These are phyloP conservation scores for Pisolithus sp. DNA, from an alignment of 768 basidiomycete genomes.

Conservation along the genomic window DNA sequence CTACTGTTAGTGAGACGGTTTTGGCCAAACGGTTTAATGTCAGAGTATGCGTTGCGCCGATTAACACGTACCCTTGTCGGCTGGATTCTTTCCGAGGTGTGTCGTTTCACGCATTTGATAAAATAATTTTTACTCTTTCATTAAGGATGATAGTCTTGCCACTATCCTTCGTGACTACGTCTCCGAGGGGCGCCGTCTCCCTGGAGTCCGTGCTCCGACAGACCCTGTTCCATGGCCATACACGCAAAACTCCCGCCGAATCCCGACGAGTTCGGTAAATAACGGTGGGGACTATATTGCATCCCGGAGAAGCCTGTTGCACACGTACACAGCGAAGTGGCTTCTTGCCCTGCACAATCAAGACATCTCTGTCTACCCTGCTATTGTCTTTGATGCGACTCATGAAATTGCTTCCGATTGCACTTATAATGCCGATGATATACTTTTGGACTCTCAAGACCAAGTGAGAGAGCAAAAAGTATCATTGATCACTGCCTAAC, in stretches of 20 bases:
- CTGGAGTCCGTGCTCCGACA: slow-evolving; percentile 50
- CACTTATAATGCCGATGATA: neutral
- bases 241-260: slow-evolving; percentile 19
- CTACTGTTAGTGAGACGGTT: slow-evolving; percentile 61
- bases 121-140: slow-evolving; percentile 1
- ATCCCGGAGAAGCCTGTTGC: slow-evolving; percentile 46
- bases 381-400: slow-evolving; percentile 48
- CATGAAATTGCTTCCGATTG: slow-evolving; percentile 34
- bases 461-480: neutral
- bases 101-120: slow-evolving; percentile 4
- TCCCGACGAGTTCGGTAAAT: slow-evolving; percentile 34
- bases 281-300: slow-evolving; percentile 71
- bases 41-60: slow-evolving; percentile 62
- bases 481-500: neutral
- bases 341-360: slow-evolving; percentile 61
- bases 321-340: slow-evolving; percentile 61
- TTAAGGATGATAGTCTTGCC: slow-evolving; percentile 61
- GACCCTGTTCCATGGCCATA: slow-evolving; percentile 54
- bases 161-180: slow-evolving; percentile 63
- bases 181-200: slow-evolving; percentile 48
- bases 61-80: slow-evolving; percentile 50
- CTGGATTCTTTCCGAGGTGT: slow-evolving; percentile 74
- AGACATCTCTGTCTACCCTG: slow-evolving; percentile 46
- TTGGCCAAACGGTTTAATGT: slow-evolving; percentile 69
- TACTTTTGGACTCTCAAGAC: neutral